Evolutionary conservation across 1,284 basidiomycete genomes (phyloP).

Genomic region (Limonomyces culmigenus): DNA sequence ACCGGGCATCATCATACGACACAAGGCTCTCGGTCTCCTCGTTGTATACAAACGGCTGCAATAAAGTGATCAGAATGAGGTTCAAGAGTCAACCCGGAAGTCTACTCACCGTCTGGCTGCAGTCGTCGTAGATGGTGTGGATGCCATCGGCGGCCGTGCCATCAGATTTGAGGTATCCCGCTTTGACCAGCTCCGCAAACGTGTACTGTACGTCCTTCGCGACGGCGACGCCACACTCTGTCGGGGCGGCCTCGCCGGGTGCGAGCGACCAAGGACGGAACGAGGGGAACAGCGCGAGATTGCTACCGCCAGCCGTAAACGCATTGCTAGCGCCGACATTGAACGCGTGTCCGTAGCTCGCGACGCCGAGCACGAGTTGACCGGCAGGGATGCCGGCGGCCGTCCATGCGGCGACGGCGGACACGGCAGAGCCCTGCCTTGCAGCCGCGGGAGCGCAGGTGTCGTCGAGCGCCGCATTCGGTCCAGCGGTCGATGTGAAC

Average conservation of each 20-base stretch:
- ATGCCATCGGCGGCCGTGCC: slow-evolving; percentile 33
- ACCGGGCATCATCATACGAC: slow-evolving; percentile 40
- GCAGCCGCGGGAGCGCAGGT: slow-evolving; percentile 44
- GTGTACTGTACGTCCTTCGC: slow-evolving; percentile 31
- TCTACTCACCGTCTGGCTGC: slow-evolving; percentile 47
- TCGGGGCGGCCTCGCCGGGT: slow-evolving; percentile 18
- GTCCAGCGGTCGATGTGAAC: slow-evolving; percentile 35
- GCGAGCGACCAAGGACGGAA: slow-evolving; percentile 36
- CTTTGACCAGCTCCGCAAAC: slow-evolving; percentile 41
- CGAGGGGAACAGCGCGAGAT: slow-evolving; percentile 28
- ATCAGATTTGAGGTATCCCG: slow-evolving; percentile 32
- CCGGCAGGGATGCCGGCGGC: slow-evolving; percentile 61
- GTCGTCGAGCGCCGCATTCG: slow-evolving; percentile 72
- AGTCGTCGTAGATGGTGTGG: slow-evolving; percentile 35
- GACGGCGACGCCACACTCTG: slow-evolving; percentile 33
- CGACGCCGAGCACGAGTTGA: slow-evolving; percentile 70
- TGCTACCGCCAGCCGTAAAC: slow-evolving; percentile 15
- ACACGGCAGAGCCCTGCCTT: slow-evolving; percentile 60
- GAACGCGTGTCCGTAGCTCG: slow-evolving; percentile 60
- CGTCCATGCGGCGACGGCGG: slow-evolving; percentile 61
- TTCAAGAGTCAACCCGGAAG: background rate
- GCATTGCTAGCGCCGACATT: slow-evolving; percentile 25
- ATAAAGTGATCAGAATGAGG: slow-evolving; percentile 1
- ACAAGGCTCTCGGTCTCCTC: slow-evolving; percentile 31
- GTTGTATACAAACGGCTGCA: slow-evolving; percentile 49